Evolutionary conservation across 371 early-diverging fungal species (phyloP), one percentile per base, ranked within the genome.

Genomic region (Rhizopus sp.): DNA sequence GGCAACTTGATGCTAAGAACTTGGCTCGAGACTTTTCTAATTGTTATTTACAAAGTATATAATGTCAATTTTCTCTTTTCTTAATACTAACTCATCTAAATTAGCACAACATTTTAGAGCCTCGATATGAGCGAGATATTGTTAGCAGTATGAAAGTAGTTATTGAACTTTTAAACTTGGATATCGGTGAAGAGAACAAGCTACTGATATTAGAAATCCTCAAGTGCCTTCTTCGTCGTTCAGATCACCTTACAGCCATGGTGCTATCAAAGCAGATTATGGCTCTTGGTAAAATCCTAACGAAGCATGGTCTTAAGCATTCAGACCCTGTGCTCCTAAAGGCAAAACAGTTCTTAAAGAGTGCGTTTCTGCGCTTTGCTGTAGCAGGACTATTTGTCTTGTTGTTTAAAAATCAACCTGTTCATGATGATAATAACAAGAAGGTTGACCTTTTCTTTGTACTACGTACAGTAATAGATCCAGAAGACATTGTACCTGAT

Each of bases 131-230:
- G 35, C 67, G 77, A 10, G 64, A 57, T 13, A 68, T 82, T 38
- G 76, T 78, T 7, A 68, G 49, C 12, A 70, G 79, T 12, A 78
- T 80, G 75, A 78, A 76, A 37, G 73, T 72, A 52, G 68, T 77
- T 7, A 78, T 76, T 30, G 83, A 79, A 37, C 46, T 73, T 0
- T 50, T 73, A 16, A 70, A 63, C 0, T 72, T 75, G 37, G 80
- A 83, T 16, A 72, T 79, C n/a, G 73, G 83, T 16, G 84, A 85
- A 53, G 86, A 85, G 66, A 85, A 81, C 56, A 83, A 79, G 29
- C 55, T 83, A 10, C 50, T 85, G 35, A 78, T 81, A 4, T 62
- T 85, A 3, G 81, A 83, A 23, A 83, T 85, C 30, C 61, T 82
- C 2, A 80, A 78, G 17, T 81, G 81, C 10, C 66, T 85, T 4